Evolutionary conservation across 208 protist species (phyloP).

Genomic region (Leishmania tropica): DNA sequence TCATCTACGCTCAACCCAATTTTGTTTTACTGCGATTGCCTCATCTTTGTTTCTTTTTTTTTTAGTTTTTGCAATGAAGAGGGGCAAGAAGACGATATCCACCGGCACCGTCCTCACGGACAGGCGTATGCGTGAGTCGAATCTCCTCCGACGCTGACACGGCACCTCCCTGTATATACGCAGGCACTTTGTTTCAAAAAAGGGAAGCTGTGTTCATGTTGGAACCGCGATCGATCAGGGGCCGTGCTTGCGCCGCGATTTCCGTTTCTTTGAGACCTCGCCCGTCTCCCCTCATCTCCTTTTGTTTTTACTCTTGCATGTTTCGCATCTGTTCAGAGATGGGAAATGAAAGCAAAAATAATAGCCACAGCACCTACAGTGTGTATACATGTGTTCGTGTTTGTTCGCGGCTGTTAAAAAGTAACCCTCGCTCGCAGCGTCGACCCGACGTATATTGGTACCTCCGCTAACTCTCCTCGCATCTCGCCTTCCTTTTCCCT

Average conservation of each 20-base stretch:
- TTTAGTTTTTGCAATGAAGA: not conserved
- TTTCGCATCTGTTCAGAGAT: not conserved
- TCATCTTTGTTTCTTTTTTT: not conserved
- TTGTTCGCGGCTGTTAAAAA: not conserved
- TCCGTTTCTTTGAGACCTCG: not conserved
- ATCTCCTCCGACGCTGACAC: not conserved
- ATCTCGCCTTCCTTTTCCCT: not conserved
- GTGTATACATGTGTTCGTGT: not conserved
- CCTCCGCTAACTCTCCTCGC: slow-evolving; percentile 6
- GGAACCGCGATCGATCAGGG: not conserved
- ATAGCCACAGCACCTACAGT: not conserved
- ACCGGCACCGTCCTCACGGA: not conserved
- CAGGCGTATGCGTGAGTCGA: not conserved
- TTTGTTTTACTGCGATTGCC: not conserved
- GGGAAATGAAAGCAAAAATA: not conserved
- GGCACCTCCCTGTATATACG: not conserved
- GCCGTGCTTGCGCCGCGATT: not conserved
- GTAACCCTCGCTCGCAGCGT: not conserved
- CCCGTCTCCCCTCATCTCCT: not conserved
- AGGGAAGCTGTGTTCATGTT: not conserved
- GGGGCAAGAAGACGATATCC: not conserved
- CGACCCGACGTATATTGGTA: not conserved
- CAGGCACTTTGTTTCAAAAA: not conserved
- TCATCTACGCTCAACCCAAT: not conserved
- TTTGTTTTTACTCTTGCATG: not conserved